phyloP scores from a whole-genome alignment of 768 basidiomycete genomes.

The Cubamyces lactineus region DNA sequence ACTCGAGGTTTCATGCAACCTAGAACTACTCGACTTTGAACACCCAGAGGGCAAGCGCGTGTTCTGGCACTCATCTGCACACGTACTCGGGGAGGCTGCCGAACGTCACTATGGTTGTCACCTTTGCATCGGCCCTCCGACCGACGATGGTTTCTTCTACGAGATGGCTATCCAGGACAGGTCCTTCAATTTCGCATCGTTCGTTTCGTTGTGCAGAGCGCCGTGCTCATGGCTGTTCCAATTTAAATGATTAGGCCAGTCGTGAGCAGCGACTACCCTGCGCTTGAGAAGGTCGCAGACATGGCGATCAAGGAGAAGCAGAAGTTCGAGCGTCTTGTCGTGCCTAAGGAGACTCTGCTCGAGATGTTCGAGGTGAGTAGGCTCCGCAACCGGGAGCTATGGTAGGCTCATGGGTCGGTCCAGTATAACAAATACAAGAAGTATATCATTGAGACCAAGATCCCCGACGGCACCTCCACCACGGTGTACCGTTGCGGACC shows the following conservation, averaged over 20 bases:
- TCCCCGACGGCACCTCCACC: constrained; percentile 94
- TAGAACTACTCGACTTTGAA: constrained; percentile 92
- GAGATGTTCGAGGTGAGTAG: constrained; percentile 87
- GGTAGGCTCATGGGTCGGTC: neutral
- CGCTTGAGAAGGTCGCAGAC: constrained; percentile 88
- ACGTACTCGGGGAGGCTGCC: constrained; percentile 95
- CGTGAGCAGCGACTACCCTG: constrained; percentile 79
- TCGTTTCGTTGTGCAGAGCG: too few relatives aligned
- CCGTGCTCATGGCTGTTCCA: too few relatives aligned
- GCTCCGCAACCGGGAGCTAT: neutral
- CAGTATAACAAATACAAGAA: constrained; percentile 99
- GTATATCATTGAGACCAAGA: constrained; percentile 92
- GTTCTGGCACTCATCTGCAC: constrained; percentile 99
- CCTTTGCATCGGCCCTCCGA: constrained; percentile 95
- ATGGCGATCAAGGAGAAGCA: constrained; percentile 94
- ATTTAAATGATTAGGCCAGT: too few relatives aligned
- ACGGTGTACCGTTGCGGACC: constrained; percentile 99
- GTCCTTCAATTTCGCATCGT: constrained; percentile 36
- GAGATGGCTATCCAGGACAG: constrained; percentile 92
- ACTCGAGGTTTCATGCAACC: constrained; percentile 78
- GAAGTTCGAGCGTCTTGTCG: constrained; percentile 91
- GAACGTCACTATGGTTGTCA: constrained; percentile 98
- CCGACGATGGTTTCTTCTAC: constrained; percentile 99
- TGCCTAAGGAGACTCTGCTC: constrained; percentile 90
- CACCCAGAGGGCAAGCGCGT: constrained; percentile 94